Evolutionary conservation across 1,284 basidiomycete species (phyloP), one percentile per base, ranked within the genome.

Genomic region (Trichosporon sp.): DNA sequence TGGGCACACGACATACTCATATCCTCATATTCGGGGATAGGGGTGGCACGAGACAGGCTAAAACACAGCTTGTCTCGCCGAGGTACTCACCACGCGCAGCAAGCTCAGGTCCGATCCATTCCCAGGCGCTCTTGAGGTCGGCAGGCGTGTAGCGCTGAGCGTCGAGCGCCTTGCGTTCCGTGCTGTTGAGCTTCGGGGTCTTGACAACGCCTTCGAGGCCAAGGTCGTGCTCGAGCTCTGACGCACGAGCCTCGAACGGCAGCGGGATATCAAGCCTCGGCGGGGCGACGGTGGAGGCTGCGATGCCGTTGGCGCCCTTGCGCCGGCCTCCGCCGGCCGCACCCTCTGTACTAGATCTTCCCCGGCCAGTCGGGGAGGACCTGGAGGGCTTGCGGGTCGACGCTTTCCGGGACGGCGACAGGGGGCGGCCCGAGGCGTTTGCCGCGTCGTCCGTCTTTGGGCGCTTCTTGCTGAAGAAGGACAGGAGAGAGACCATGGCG

Each of bases 391-490:
- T 56, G 62, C 52, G 52, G 16, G 27, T 34, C 11, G 63, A 40
- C 58, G 60, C 34, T 8, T 29, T 27, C 19, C 34, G 49, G 29
- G 56, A 33, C 58, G 60, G 23, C 46, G 66, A 44, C 54, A 59
- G 10, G 33, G 56, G 25, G 65, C 44, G 34, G 52, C 29, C 25
- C 4, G 56, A 31, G 33, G 8, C 10, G 27, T n/a, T 21, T 65
- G 34, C 25, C 29, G 34, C 19, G 13, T 37, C 37, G 33, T 37
- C 13, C 27, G 66, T 16, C 65, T 59, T 63, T 61, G 65, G 61
- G 23, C 72, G 71, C 65, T 72, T 74, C 66, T 74, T 74, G n/a
- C 63, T 63, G 68, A 76, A 74, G 67, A 74, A 69, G 27, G 70
- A 72, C 56, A 76, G 58, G 36, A 76, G 59, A 14, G 74, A 76